A percentile compares a stretch with the other conserved stretches of the same genome.
phyloP scores from a whole-genome alignment of 2,329 filamentous ascomycete genomes.

The Fusarium denticulatum region DNA sequence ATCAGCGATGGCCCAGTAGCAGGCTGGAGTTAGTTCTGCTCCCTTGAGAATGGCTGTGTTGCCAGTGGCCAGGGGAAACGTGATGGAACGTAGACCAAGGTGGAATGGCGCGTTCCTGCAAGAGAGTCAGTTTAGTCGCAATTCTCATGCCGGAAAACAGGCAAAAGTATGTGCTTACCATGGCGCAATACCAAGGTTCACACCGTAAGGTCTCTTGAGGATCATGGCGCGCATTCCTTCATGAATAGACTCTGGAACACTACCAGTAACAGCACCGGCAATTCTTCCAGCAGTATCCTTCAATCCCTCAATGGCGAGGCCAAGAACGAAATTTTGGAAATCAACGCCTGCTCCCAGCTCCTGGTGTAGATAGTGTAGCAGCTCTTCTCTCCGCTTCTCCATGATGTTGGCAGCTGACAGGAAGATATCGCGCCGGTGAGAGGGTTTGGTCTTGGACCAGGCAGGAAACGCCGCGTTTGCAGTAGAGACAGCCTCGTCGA shows the following conservation, averaged over 20 bases:
- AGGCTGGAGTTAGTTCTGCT: background rate
- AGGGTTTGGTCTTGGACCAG: constrained; percentile 16
- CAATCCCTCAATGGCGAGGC: constrained; percentile 44
- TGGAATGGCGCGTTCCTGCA: background rate
- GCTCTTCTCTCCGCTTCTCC: background rate
- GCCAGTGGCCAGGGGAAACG: background rate
- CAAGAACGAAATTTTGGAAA: constrained; percentile 45
- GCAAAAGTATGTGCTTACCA: background rate
- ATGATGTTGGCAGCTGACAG: constrained; percentile 15
- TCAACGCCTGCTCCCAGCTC: constrained; percentile 17
- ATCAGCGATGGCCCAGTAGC: background rate
- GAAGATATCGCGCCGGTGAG: constrained; percentile 11
- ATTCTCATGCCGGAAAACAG: background rate
- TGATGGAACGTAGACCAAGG: background rate
- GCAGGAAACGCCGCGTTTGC: constrained; percentile 5
- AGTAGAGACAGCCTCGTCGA: background rate
- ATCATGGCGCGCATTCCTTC: constrained; percentile 30
- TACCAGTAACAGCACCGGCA: constrained; percentile 39
- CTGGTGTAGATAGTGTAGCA: constrained; percentile 1
- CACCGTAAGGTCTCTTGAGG: constrained; percentile 24
- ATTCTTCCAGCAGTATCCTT: constrained; percentile 51
- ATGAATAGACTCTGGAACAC: constrained; percentile 38
- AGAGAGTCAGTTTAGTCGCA: too few relatives aligned
- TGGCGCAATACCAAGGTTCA: constrained; percentile 18
- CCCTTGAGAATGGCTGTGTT: background rate